Evolutionary conservation across 169 alveolate species (phyloP).

Genomic region (Eimeria nieschulzi): DNA sequence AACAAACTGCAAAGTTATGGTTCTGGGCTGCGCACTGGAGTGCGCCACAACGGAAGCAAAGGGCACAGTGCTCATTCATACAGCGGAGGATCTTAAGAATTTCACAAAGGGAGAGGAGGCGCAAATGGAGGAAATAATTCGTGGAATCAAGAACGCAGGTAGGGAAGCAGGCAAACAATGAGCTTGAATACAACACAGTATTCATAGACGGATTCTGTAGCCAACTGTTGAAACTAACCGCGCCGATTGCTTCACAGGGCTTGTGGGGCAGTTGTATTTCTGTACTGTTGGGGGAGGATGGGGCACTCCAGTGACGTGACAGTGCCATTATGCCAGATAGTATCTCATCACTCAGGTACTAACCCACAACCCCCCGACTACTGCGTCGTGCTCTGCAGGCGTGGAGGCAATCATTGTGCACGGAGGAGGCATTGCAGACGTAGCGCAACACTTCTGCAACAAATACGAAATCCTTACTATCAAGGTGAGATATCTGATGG

Average conservation of each 20-base stretch:
- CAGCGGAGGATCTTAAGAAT: conserved; percentile 95
- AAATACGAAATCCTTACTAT: conserved; percentile 94
- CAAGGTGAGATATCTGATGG: conserved; percentile 80
- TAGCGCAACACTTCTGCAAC: conserved; percentile 97
- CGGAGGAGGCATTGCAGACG: conserved; percentile 96
- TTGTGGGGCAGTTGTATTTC: too few species aligned
- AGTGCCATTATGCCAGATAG: too few species aligned
- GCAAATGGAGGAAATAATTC: conserved; percentile 76
- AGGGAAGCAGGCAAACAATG: not conserved
- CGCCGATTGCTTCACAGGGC: too few species aligned
- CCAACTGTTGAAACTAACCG: too few species aligned
- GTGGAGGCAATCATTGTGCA: conserved; percentile 93
- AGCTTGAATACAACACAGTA: too few species aligned
- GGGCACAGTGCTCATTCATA: conserved; percentile 98
- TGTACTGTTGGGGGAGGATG: too few species aligned
- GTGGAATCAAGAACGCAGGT: conserved; percentile 77
- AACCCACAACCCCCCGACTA: conserved; percentile 63
- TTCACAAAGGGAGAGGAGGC: conserved; percentile 82
- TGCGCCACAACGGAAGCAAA: conserved; percentile 95
- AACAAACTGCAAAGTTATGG: conserved; percentile 95
- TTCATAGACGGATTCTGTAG: too few species aligned
- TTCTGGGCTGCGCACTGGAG: conserved; percentile 97
- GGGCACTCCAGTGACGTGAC: too few species aligned
- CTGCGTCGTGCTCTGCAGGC: conserved; percentile 90
- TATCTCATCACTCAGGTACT: too few species aligned